Conservation (phyloP, 495 filamentous ascomycete genomes). For the Lasiosphaeria miniovina region DNA sequence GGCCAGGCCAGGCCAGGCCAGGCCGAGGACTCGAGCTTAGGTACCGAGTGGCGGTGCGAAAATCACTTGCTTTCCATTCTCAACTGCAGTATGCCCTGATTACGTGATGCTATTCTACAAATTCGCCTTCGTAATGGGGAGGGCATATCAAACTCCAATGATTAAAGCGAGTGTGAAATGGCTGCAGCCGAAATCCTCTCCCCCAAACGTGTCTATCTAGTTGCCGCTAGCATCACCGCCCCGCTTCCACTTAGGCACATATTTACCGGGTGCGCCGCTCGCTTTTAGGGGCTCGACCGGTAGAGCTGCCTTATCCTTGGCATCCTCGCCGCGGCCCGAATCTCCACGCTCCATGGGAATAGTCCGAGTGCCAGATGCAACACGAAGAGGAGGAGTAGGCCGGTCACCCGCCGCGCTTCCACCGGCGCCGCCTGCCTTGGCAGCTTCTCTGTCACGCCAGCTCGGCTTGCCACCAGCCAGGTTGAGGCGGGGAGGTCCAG, state of each 20-base stretch:
- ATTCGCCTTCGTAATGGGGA: slow-evolving; percentile 23
- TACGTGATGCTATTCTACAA: slow-evolving; percentile 31
- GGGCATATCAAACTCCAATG: slow-evolving; percentile 23
- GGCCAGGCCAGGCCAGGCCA: neutral
- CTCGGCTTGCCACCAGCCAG: slow-evolving; percentile 61
- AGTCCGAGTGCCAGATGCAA: slow-evolving; percentile 27
- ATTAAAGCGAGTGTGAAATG: slow-evolving; percentile 14
- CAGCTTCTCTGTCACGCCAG: slow-evolving; percentile 85
- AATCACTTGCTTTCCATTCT: slow-evolving; percentile 17
- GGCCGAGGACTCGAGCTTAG: no score
- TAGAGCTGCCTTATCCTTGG: slow-evolving; percentile 22
- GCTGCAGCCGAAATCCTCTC: neutral
- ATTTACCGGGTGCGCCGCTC: slow-evolving; percentile 45
- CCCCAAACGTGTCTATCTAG: slow-evolving; percentile 7
- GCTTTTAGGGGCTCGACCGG: slow-evolving; percentile 40
- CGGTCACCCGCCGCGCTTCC: slow-evolving; percentile 20
- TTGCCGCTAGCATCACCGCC: slow-evolving; percentile 25
- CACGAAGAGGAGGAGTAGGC: slow-evolving; percentile 21
- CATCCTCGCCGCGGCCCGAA: slow-evolving; percentile 31
- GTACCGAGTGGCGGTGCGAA: neutral
- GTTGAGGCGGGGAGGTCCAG: slow-evolving; percentile 64
- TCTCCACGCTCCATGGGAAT: slow-evolving; percentile 28
- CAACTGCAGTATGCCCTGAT: slow-evolving; percentile 21
- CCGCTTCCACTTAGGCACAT: slow-evolving; percentile 39
- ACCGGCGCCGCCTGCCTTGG: slow-evolving; percentile 42